A percentile compares a stretch with the other conserved stretches of the same genome.
Evolutionary conservation across 805 yeast genomes (phyloP).

Genomic region (Saturnispora diversa): DNA sequence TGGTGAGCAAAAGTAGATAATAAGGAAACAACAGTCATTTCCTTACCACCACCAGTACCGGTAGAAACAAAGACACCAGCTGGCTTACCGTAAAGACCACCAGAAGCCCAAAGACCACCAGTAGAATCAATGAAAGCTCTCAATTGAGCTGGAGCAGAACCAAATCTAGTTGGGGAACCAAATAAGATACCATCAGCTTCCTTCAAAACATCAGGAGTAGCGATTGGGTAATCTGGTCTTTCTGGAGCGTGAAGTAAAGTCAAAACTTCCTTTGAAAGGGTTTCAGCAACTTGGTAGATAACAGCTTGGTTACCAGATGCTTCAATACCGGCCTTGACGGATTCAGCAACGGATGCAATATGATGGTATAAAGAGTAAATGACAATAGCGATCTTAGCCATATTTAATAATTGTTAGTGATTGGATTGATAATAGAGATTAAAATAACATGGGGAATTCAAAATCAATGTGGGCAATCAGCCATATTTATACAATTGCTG

Average conservation of each 20-base stretch:
- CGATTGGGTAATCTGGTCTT: constrained; percentile 56
- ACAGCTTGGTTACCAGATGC: constrained; percentile 63
- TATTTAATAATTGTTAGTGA: not conserved
- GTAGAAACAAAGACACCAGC: constrained; percentile 69
- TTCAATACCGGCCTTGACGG: constrained; percentile 59
- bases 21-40: constrained; percentile 56
- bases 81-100: constrained; percentile 65
- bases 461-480: no score
- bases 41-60: constrained; percentile 84
- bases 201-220: constrained; percentile 48
- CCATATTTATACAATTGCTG: no score
- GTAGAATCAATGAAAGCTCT: constrained; percentile 70
- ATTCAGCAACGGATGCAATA: constrained; percentile 57
- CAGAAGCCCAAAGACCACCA: constrained; percentile 72
- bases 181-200: constrained; percentile 74
- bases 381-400: constrained; percentile 30
- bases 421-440: not conserved
- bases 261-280: constrained; percentile 54
- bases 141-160: constrained; percentile 74
- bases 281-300: constrained; percentile 70
- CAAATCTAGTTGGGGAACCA: constrained; percentile 84
- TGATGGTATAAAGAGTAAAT: constrained; percentile 78
- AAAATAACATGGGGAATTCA: no score
- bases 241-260: constrained; percentile 53
- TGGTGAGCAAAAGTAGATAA: constrained; percentile 66